Evolutionary conservation across 2,329 filamentous ascomycete species (phyloP).

Genomic region (Aspergillaceae sp.): DNA sequence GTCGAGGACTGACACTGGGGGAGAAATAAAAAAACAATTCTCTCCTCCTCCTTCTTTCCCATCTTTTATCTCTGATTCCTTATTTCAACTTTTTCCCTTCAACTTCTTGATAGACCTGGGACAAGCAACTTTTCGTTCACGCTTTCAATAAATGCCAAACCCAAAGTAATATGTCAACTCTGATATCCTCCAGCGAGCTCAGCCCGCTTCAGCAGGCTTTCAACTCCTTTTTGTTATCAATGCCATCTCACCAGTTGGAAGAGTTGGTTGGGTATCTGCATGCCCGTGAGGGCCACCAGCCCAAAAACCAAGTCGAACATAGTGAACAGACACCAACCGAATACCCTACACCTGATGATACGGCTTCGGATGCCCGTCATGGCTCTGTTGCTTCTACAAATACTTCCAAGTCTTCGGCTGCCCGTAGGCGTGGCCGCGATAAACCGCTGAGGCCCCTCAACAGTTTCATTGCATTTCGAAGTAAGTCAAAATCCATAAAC

Average conservation of each 20-base stretch:
- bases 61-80: not conserved
- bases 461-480: constrained; percentile 31
- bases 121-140: not conserved
- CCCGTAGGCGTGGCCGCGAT: constrained; percentile 12
- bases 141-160: not conserved
- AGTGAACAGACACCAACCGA: not conserved
- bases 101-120: not conserved
- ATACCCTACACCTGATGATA: not conserved
- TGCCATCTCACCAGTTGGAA: constrained; percentile 16
- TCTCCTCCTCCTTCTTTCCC: not conserved
- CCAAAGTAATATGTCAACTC: constrained; percentile 7
- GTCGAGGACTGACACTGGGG: not conserved
- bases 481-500: constrained; percentile 17
- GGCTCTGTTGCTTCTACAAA: constrained; percentile 4
- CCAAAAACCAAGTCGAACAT: constrained; percentile 2
- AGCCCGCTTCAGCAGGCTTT: constrained; percentile 16
- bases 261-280: constrained; percentile 13
- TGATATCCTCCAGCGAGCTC: not conserved
- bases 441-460: constrained; percentile 25
- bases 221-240: constrained; percentile 17
- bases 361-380: constrained; percentile 1
- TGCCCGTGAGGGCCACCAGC: constrained; percentile 3
- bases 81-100: not conserved
- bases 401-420: constrained; percentile 4
- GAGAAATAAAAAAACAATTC: not conserved